A percentile compares a stretch with the other conserved stretches of the same genome.
Conservation (phyloP, 495 filamentous ascomycete species). For the Parmelia sp. region DNA sequence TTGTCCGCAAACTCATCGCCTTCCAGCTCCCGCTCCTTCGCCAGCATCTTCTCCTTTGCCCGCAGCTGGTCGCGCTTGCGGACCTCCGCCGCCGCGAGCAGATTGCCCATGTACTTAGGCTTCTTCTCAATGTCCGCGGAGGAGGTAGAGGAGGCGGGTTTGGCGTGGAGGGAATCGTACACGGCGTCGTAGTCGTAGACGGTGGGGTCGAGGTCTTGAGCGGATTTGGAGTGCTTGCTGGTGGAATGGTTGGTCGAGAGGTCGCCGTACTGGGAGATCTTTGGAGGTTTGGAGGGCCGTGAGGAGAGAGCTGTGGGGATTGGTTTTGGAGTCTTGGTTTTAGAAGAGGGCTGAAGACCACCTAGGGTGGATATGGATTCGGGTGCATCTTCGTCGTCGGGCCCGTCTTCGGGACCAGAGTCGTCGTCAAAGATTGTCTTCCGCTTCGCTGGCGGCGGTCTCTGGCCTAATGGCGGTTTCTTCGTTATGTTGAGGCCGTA, state of each 20-base stretch:
- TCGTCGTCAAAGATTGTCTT: conserved; percentile 45
- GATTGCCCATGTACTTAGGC: conserved; percentile 76
- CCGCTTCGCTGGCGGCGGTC: conserved; percentile 42
- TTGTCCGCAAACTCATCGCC: conserved; percentile 93
- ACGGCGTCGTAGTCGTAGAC: conserved; percentile 54
- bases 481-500: conserved; percentile 55
- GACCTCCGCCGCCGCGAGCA: conserved; percentile 74
- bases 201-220: conserved; percentile 43
- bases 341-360: conserved; percentile 29
- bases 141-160: conserved; percentile 30
- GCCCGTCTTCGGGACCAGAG: conserved; percentile 42
- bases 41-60: conserved; percentile 79
- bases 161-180: conserved; percentile 47
- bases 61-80: conserved; percentile 84
- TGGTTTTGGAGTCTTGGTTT: conserved; percentile 21
- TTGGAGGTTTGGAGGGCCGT: conserved; percentile 17
- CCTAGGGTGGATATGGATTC: conserved; percentile 39
- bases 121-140: conserved; percentile 25
- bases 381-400: conserved; percentile 35
- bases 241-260: conserved; percentile 46
- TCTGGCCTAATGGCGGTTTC: conserved; percentile 29
- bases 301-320: conserved; percentile 4
- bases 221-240: conserved; percentile 42
- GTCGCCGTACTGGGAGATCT: conserved; percentile 39
- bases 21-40: conserved; percentile 83